These are phyloP conservation scores for Lichina pygmaea DNA, from an alignment of 495 filamentous ascomycete species.

Conservation along the genomic window DNA sequence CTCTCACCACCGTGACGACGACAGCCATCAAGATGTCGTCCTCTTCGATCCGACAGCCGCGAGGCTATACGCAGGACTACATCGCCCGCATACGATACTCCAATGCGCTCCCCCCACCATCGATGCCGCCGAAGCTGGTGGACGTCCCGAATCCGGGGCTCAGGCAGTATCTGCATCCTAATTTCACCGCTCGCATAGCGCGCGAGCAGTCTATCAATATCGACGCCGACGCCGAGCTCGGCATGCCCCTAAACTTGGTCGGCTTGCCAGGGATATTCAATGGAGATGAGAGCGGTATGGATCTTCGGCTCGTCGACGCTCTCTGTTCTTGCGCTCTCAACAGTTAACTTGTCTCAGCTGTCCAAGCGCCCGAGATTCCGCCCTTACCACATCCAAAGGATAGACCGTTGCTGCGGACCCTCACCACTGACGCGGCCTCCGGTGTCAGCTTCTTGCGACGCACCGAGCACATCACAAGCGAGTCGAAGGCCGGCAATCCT, in stretches of 20 bases:
- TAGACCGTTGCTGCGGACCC: conserved; percentile 48
- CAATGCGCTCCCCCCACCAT: conserved; percentile 79
- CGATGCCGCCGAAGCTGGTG: conserved; percentile 82
- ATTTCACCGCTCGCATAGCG: conserved; percentile 64
- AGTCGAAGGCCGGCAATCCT: conserved; percentile 18
- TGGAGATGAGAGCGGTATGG: conserved; percentile 75
- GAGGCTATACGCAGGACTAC: conserved; percentile 74
- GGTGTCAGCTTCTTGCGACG: conserved; percentile 79
- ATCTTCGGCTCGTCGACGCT: not conserved
- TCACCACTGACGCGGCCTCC: conserved; percentile 37
- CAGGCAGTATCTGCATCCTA: conserved; percentile 60
- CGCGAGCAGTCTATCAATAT: conserved; percentile 85
- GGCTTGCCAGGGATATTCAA: conserved; percentile 86
- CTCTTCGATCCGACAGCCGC: conserved; percentile 16
- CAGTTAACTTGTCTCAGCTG: conserved; percentile 24
- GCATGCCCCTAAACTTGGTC: conserved; percentile 88
- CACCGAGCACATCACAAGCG: conserved; percentile 82
- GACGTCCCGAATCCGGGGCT: conserved; percentile 86
- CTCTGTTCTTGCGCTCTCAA: not conserved
- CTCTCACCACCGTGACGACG: too few relatives aligned
- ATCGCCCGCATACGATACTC: conserved; percentile 85
- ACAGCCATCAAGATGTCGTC: too few relatives aligned
- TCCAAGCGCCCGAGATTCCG: conserved; percentile 42
- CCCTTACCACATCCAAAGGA: conserved; percentile 58
- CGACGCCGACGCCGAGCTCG: conserved; percentile 88